Base-by-base conservation (phyloP, 1,139 yeast genomes). In the Pichia sp. region DNA sequence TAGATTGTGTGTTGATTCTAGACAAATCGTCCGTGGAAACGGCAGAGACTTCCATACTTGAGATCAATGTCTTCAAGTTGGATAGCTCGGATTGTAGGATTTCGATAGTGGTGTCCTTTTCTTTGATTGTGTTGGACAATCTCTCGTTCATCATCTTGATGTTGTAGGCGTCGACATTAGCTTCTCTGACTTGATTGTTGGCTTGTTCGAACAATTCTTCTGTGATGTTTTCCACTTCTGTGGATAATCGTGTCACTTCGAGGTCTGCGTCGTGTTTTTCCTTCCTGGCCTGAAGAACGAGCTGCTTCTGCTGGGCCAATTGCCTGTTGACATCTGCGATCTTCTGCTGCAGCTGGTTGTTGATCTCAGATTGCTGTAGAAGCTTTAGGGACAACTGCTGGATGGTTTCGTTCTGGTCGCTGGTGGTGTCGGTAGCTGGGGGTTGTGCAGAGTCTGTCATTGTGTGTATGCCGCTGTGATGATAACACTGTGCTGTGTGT, bases 171-270 rank as follows among this genome's bases (percentile, higher is more conserved):
- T 67, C 70, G 11, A 65, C 59, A 49, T 83, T 77, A 1, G 93
- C 94, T 55, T 78, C 77, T 50, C 81, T 78, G 14, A 87, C 96
- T 86, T 85, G 85, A 42, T 75, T 74, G 61, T 86, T 86, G 19
- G 96, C 96, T 60, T 86, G 48, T 57, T 79, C 83, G 62, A 87
- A 87, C 38, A 87, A 67, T 2, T 89, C 79, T 2, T 83, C 88
- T 1, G 89, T 78, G 46, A 88, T 69, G 39, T 87, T 95, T 61
- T 85, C 93, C 27, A 87, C 85, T 62, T 88, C 96, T 18, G 73
- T 77, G 50, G 81, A 76, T 40, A 88, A 66, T 72, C 70, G 42
- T 9, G 40, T 34, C 2, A 47, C 50, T 24, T 53, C 56, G 3
- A 79, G 82, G 54, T 84, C 84, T 17, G 70, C 68, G 53, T 83